Evolutionary conservation across 192 early-diverging fungal genomes (phyloP).

Genomic region (Coemansia sp.): DNA sequence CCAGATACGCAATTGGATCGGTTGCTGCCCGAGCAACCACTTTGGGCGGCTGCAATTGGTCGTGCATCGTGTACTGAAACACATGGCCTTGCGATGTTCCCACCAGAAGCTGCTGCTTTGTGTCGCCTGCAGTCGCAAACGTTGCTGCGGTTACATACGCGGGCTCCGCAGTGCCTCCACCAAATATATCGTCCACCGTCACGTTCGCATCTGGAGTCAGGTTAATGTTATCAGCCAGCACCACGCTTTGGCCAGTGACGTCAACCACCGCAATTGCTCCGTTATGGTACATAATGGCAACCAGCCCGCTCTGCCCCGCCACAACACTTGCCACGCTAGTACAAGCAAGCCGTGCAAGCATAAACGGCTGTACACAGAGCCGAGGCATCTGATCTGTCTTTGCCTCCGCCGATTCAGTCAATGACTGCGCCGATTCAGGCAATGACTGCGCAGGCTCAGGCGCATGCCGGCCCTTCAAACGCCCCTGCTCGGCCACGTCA

Average conservation of each 20-base stretch:
- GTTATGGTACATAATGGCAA: constrained; percentile 21
- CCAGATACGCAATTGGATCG: not conserved
- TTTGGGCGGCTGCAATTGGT: not conserved
- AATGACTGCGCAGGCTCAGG: not conserved
- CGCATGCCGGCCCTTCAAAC: not conserved
- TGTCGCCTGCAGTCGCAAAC: not conserved
- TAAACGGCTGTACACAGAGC: constrained; percentile 30
- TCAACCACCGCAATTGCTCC: constrained; percentile 46
- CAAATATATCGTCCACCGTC: constrained; percentile 1
- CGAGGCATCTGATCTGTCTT: not conserved
- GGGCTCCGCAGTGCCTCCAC: not conserved
- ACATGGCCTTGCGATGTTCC: constrained; percentile 38
- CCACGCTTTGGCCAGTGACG: constrained; percentile 20
- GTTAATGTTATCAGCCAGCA: constrained; percentile 46
- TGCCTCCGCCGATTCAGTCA: too few species aligned
- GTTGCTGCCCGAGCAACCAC: constrained; percentile 3
- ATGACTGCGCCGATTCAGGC: not conserved
- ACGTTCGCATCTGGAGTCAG: constrained; percentile 3
- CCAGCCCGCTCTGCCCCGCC: constrained; percentile 21
- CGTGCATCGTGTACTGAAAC: constrained; percentile 15
- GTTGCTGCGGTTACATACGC: not conserved
- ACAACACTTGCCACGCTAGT: constrained; percentile 11
- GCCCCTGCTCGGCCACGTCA: constrained; percentile 1
- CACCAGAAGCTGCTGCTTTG: not conserved
- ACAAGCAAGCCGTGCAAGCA: constrained; percentile 33